Evolutionary conservation across 352 stramenopile species (phyloP), one percentile per base, ranked within the genome.

Genomic region (Phytophthora chlamydospora): DNA sequence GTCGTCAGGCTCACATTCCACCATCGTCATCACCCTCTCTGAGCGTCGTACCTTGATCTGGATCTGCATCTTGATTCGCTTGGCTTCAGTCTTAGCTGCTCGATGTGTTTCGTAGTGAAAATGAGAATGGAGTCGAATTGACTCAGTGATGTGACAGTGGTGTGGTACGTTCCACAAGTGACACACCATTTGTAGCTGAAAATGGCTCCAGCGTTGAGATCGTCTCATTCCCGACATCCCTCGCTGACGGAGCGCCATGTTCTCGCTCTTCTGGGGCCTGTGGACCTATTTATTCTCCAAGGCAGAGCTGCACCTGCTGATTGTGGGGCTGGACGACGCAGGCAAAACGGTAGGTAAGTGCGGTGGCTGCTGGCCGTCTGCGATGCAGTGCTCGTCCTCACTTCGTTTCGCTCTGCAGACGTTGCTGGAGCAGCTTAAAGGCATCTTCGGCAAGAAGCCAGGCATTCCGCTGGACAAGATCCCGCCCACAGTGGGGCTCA

Each of bases 381-480:
- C 21, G 21, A 24, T 32, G 36, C 13, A 33, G 41, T 6, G 41
- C 11, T 10, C 34, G 24, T 4, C 19, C 9, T n/a, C 16, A 21
- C 17, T 21, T 27, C 3, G 17, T 48, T 27, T 32, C 38, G 19
- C 38, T 47, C 16, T 32, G 34, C 46, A 93, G 84, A 98, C 90
- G 42, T 73, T 97, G 24, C 54, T 98, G 46, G 91, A 97, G 62
- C 83, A 96, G 65, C 80, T 97, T 54, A 98, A 98, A 67, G 73
- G 81, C 41, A 91, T 97, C 36, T 97, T 96, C 51, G 77, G 84
- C 55, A 94, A 97, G 62, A 93, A 95, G 49, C 62, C 78, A 33
- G 86, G 89, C 58, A 97, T 97, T 40, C 89, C 89, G 33, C 73
- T 95, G n/a, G 82, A 96, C 57, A 95, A 94, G 50, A 98, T 98